A percentile compares a stretch with the other conserved stretches of the same genome.
These are phyloP conservation scores for Metarhizium album DNA, from an alignment of 2,329 filamentous ascomycete species.

Conservation along the genomic window DNA sequence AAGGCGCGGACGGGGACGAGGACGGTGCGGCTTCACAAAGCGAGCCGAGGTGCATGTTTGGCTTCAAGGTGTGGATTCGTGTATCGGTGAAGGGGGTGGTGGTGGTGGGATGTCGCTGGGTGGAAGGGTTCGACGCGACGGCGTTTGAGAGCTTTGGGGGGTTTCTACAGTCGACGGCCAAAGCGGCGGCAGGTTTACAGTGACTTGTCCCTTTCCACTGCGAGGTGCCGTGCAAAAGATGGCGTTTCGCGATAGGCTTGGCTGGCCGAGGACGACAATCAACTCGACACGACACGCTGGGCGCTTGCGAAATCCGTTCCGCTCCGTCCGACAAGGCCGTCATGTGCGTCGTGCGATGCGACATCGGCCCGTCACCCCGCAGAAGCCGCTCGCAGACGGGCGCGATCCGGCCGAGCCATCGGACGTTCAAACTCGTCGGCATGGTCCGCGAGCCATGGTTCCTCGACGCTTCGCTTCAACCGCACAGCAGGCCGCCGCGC, in stretches of 20 bases:
- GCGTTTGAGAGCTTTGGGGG: slow-evolving; percentile 84
- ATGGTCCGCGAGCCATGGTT: too few species aligned
- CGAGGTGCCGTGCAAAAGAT: too few species aligned
- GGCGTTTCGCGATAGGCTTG: too few species aligned
- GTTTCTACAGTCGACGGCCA: slow-evolving; percentile 47
- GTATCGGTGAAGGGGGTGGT: slow-evolving; percentile 32
- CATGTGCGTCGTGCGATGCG: too few species aligned
- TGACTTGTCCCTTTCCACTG: not conserved
- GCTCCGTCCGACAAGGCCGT: slow-evolving; percentile 12
- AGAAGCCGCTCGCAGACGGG: not conserved
- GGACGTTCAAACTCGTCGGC: too few species aligned
- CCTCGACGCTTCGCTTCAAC: too few species aligned
- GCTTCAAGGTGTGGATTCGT: slow-evolving; percentile 45
- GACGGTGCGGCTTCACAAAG: slow-evolving; percentile 9
- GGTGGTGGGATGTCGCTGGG: slow-evolving; percentile 44
- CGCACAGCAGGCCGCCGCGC: not conserved
- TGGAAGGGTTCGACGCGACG: slow-evolving; percentile 61
- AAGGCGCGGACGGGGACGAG: slow-evolving; percentile 18
- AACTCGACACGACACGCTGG: too few species aligned
- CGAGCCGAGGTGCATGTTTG: slow-evolving; percentile 34
- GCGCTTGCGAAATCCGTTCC: too few species aligned
- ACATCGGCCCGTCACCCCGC: too few species aligned
- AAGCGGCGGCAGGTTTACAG: not conserved
- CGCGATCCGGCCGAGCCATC: too few species aligned
- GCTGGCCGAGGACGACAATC: too few species aligned